These are phyloP conservation scores for Mycena metata DNA, from an alignment of 768 basidiomycete genomes.

Conservation along the genomic window DNA sequence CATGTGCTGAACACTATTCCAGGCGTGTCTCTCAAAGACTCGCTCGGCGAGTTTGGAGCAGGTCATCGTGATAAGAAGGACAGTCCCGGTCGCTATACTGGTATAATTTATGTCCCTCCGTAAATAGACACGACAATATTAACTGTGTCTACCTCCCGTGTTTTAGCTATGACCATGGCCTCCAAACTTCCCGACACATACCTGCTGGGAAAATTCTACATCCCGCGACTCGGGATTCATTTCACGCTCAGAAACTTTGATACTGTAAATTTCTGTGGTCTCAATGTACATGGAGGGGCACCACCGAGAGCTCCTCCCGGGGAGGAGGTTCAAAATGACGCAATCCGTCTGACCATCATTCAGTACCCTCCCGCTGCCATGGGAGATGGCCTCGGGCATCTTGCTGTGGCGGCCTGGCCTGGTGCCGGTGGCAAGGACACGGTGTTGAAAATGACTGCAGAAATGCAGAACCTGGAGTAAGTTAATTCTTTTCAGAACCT, in stretches of 20 bases:
- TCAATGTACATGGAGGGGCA: conserved; percentile 7
- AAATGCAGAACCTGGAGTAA: conserved; percentile 21
- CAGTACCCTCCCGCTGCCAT: conserved; percentile 3
- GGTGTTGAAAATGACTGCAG: conserved; percentile 6
- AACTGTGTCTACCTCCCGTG: too few species aligned
- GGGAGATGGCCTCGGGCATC: conserved; percentile 6
- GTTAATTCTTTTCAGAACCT: not conserved
- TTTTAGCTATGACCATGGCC: conserved; percentile 5
- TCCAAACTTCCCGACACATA: conserved; percentile 1
- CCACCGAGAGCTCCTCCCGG: conserved; percentile 10
- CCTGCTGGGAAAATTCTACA: conserved; percentile 6
- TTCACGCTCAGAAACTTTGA: conserved; percentile 19
- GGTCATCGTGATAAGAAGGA: not conserved
- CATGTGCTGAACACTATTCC: not conserved
- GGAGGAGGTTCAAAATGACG: not conserved
- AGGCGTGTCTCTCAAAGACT: not conserved
- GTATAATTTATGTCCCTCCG: not conserved
- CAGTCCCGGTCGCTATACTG: conserved; percentile 9
- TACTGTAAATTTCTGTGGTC: conserved; percentile 13
- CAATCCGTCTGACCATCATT: not conserved
- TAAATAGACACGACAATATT: too few species aligned
- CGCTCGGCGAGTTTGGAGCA: not conserved
- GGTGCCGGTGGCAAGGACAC: not conserved
- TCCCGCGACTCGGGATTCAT: conserved; percentile 1
- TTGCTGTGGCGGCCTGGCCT: not conserved